phyloP scores from a whole-genome alignment of 306 rosid genomes.

The Ziziphus jujuba region DNA sequence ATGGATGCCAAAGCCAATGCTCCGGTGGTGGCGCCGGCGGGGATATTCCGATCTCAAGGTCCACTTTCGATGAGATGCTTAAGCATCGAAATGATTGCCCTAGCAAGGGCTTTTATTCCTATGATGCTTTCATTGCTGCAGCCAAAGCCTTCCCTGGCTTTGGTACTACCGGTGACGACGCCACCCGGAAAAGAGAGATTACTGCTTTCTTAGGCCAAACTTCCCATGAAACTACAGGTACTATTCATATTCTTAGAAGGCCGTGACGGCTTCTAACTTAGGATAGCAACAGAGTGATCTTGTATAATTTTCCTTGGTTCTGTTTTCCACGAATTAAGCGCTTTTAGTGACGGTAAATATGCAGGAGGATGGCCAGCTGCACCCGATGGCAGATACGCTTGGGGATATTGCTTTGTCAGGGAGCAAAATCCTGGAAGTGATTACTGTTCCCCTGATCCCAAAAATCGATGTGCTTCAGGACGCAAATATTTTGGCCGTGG shows the following conservation, averaged over 20 bases:
- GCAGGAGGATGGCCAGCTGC: slow-evolving; percentile 67
- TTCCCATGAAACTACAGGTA: too few species aligned
- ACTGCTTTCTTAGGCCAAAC: too few species aligned
- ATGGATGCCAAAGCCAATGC: slow-evolving; percentile 54
- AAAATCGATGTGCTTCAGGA: slow-evolving; percentile 52
- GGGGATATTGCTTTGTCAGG: slow-evolving; percentile 60
- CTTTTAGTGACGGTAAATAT: too few species aligned
- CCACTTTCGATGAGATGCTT: slow-evolving; percentile 43
- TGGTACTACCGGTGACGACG: too few species aligned
- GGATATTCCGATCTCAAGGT: slow-evolving; percentile 26
- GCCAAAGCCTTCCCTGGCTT: too few species aligned
- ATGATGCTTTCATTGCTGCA: slow-evolving; percentile 53
- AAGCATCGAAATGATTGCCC: slow-evolving; percentile 55
- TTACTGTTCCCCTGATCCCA: slow-evolving; percentile 33
- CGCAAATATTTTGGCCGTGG: slow-evolving; percentile 63
- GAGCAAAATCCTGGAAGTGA: slow-evolving; percentile 24
- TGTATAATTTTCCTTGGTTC: too few species aligned
- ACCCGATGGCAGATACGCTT: slow-evolving; percentile 63
- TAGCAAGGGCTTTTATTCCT: slow-evolving; percentile 44
- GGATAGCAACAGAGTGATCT: too few species aligned
- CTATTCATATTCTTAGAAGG: too few species aligned
- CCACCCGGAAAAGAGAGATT: too few species aligned
- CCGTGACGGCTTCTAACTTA: too few species aligned
- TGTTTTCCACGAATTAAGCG: too few species aligned
- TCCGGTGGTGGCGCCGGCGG: slow-evolving; percentile 21